These are phyloP conservation scores for Cerrena zonata DNA, from an alignment of 1,284 basidiomycete species.

Conservation along the genomic window DNA sequence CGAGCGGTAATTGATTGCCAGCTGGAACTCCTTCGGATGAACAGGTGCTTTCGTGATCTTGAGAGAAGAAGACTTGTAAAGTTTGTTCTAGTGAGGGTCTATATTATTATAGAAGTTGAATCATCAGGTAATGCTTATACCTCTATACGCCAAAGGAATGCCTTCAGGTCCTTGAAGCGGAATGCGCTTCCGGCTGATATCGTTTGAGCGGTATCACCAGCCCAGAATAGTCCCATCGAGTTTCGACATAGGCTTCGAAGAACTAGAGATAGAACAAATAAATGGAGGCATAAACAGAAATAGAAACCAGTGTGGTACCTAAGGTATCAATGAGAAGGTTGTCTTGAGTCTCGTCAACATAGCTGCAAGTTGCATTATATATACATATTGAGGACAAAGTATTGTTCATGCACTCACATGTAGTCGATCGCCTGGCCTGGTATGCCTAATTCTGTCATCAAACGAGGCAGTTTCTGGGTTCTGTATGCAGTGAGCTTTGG, in stretches of 20 bases:
- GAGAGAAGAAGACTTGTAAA: background rate
- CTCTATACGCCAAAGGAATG: slow-evolving; percentile 56
- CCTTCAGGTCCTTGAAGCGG: slow-evolving; percentile 64
- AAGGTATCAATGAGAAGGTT: slow-evolving; percentile 62
- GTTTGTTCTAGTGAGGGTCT: background rate
- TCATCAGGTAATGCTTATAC: slow-evolving; percentile 26
- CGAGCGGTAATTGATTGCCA: slow-evolving; percentile 63
- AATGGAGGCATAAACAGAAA: background rate
- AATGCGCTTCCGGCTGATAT: slow-evolving; percentile 69
- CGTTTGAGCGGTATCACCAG: slow-evolving; percentile 74
- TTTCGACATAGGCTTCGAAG: slow-evolving; percentile 56
- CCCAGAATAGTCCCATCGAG: slow-evolving; percentile 67
- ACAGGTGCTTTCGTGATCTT: background rate
- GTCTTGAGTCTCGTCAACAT: slow-evolving; percentile 71
- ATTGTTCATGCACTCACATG: slow-evolving; percentile 35
- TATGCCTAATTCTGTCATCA: slow-evolving; percentile 29
- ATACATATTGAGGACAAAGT: background rate
- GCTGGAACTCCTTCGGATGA: slow-evolving; percentile 39
- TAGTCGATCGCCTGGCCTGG: slow-evolving; percentile 46
- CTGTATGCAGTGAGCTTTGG: too few relatives aligned
- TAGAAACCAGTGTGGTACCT: slow-evolving; percentile 28
- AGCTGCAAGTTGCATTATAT: slow-evolving; percentile 34
- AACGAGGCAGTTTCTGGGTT: too few relatives aligned
- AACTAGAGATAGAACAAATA: slow-evolving; percentile 34
- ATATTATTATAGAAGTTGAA: background rate